phyloP scores from a whole-genome alignment of 2,329 filamentous ascomycete species.

The Zasmidium angulare region DNA sequence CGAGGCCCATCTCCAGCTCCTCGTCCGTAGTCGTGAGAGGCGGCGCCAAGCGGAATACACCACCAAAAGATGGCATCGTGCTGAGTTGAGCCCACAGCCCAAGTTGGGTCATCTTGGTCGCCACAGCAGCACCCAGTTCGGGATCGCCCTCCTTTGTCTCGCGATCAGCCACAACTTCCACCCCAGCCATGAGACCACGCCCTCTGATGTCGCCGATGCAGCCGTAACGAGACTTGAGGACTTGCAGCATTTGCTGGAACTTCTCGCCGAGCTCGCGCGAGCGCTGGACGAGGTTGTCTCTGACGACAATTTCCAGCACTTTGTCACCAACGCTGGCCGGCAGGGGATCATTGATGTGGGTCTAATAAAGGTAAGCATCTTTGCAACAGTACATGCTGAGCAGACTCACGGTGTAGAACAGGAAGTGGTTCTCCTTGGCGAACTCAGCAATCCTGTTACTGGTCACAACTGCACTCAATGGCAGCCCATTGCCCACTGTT shows the following conservation, averaged over 20 bases:
- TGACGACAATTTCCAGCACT: constrained; percentile 33
- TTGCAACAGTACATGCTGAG: background rate
- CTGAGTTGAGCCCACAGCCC: constrained; percentile 32
- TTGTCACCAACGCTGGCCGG: constrained; percentile 32
- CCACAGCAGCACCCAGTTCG: constrained; percentile 28
- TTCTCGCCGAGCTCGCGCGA: constrained; percentile 23
- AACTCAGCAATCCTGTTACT: constrained; percentile 24
- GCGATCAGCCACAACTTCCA: constrained; percentile 32
- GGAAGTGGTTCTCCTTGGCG: constrained; percentile 26
- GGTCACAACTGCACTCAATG: constrained; percentile 30
- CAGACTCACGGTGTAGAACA: constrained; percentile 27
- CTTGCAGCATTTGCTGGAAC: constrained; percentile 24
- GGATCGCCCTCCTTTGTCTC: constrained; percentile 25
- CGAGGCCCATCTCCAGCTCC: constrained; percentile 49
- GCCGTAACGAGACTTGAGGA: constrained; percentile 27
- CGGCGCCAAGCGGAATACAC: constrained; percentile 33
- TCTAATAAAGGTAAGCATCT: constrained; percentile 6
- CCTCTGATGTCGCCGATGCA: constrained; percentile 36
- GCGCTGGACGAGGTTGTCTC: constrained; percentile 26
- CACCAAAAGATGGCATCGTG: constrained; percentile 30
- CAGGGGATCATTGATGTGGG: constrained; percentile 34
- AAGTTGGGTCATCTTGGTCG: constrained; percentile 22
- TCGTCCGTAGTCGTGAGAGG: constrained; percentile 31
- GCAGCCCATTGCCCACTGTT: constrained; percentile 31
- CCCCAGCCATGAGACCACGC: constrained; percentile 31